Conservation (phyloP, 177 flowering plant species). For the Tripterygium wilfordii region DNA sequence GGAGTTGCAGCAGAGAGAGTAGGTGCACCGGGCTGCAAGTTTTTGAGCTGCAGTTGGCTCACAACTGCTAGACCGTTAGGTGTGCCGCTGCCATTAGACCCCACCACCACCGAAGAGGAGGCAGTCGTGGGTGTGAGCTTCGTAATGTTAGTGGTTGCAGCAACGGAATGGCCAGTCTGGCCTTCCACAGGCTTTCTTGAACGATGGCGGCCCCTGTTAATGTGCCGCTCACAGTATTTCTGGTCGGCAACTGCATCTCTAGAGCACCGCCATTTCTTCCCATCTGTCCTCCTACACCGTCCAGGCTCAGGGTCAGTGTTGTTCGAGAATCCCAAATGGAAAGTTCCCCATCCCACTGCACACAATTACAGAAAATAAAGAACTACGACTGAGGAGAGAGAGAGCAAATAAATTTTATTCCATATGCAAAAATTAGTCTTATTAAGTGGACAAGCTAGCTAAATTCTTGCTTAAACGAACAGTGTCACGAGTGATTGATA, state of each 20-base stretch:
- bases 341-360: slow-evolving; percentile 33
- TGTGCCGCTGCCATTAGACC: neutral
- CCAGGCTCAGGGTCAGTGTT: slow-evolving; percentile 87
- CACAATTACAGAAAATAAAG: no score
- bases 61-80: neutral
- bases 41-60: no score
- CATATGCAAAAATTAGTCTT: no score
- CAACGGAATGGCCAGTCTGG: slow-evolving; percentile 58
- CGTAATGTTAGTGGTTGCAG: slow-evolving; percentile 29
- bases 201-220: slow-evolving; percentile 91
- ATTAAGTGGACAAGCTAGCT: no score
- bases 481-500: no score
- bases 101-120: no score
- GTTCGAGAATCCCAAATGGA: slow-evolving; percentile 63
- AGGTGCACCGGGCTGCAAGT: neutral
- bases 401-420: no score
- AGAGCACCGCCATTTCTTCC: slow-evolving; percentile 92
- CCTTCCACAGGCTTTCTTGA: slow-evolving; percentile 99
- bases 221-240: slow-evolving; percentile 87
- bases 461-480: no score
- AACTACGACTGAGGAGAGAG: no score
- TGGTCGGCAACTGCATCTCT: slow-evolving; percentile 78
- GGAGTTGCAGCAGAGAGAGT: neutral
- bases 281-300: slow-evolving; percentile 83
- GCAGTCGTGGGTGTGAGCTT: no score